Conservation (phyloP, 2,329 filamentous ascomycete genomes). For the Aspergillus sp. region DNA sequence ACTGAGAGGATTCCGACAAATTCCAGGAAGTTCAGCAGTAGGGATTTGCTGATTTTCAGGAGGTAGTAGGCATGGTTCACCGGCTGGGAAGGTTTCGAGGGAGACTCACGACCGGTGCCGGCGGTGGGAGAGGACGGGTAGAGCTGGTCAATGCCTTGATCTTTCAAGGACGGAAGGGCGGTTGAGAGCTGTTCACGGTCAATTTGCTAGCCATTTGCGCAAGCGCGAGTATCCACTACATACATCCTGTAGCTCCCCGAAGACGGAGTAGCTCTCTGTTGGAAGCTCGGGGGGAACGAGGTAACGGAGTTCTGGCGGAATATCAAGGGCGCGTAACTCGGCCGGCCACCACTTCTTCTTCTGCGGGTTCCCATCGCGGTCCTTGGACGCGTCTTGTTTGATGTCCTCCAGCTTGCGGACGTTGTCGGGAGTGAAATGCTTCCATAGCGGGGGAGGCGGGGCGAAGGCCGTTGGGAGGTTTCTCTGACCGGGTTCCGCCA, state of each 20-base stretch:
- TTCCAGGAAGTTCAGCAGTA: constrained; percentile 82
- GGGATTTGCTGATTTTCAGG: constrained; percentile 69
- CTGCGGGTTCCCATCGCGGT: constrained; percentile 18
- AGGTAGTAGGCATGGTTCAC: constrained; percentile 52
- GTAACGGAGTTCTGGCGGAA: constrained; percentile 63
- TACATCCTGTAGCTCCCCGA: constrained; percentile 58
- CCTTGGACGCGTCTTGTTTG: constrained; percentile 31
- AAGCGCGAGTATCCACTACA: constrained; percentile 7
- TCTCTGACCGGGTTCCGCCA: constrained; percentile 50
- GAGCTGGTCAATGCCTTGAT: constrained; percentile 62
- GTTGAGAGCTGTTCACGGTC: constrained; percentile 41
- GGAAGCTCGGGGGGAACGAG: constrained; percentile 76
- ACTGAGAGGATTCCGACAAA: constrained; percentile 61
- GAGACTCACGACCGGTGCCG: constrained; percentile 48
- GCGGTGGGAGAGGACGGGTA: constrained; percentile 44
- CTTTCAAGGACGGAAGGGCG: constrained; percentile 56
- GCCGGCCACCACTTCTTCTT: constrained; percentile 25
- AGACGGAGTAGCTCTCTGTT: constrained; percentile 60
- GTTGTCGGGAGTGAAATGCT: constrained; percentile 72
- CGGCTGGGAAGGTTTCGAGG: constrained; percentile 27
- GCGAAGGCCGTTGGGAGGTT: constrained; percentile 61
- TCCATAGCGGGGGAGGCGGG: constrained; percentile 81
- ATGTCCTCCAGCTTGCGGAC: constrained; percentile 49
- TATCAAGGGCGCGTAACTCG: constrained; percentile 30
- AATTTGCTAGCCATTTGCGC: constrained; percentile 2